phyloP scores from a whole-genome alignment of 192 early-diverging fungal species.

The Phycomyces blakesleeanus region DNA sequence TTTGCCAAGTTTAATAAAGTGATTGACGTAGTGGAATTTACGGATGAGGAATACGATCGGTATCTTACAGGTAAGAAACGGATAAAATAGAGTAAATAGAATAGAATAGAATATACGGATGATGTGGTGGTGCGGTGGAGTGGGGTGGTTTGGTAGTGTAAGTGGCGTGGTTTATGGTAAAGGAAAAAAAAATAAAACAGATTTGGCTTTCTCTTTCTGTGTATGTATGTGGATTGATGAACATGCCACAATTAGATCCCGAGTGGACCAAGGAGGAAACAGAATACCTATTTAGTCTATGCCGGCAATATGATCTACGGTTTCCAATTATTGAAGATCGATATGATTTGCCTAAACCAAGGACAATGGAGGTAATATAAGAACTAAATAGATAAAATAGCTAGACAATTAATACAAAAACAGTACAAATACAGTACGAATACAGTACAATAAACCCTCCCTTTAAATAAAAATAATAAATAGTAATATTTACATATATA shows the following conservation, averaged over 20 bases:
- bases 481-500: background rate
- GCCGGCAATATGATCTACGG: slow-evolving; percentile 70
- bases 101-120: too few species aligned
- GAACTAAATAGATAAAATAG: too few species aligned
- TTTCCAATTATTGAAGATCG: slow-evolving; percentile 86
- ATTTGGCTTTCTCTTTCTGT: background rate
- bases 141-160: slow-evolving; percentile 1
- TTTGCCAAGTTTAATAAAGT: slow-evolving; percentile 77
- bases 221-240: background rate
- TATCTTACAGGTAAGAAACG: slow-evolving; percentile 51
- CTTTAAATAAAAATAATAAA: background rate
- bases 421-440: too few species aligned
- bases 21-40: slow-evolving; percentile 67
- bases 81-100: too few species aligned
- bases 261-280: slow-evolving; percentile 87
- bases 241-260: slow-evolving; percentile 37
- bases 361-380: slow-evolving; percentile 49
- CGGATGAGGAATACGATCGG: slow-evolving; percentile 80
- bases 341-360: slow-evolving; percentile 55
- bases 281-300: slow-evolving; percentile 74
- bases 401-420: too few species aligned
- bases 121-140: too few species aligned
- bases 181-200: too few species aligned
- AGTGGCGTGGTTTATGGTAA: too few species aligned
- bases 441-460: too few species aligned